A percentile compares a stretch with the other conserved stretches of the same genome.
phyloP scores from a whole-genome alignment of 2,329 filamentous ascomycete genomes.

The Monosporascus sp. region DNA sequence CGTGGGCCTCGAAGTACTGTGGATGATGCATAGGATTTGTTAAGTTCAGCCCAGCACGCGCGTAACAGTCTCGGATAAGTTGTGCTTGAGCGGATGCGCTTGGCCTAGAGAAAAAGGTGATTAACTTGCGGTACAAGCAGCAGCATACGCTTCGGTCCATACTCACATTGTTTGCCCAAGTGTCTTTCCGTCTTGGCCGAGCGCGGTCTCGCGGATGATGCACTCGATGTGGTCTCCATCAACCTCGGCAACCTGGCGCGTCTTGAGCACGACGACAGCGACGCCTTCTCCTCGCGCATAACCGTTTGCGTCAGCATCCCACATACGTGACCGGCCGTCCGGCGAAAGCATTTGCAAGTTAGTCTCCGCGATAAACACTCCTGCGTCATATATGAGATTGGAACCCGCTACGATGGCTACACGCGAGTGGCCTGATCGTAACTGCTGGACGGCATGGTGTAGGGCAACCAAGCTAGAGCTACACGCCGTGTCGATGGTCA shows the following conservation, averaged over 20 bases:
- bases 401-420: not conserved
- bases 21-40: not conserved
- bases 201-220: not conserved
- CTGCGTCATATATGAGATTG: not conserved
- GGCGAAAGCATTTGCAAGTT: not conserved
- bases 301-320: not conserved
- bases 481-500: not conserved
- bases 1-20: not conserved
- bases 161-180: constrained; percentile 32
- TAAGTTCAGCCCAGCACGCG: not conserved
- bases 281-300: constrained; percentile 2
- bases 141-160: too few relatives aligned
- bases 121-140: too few relatives aligned
- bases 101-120: too few relatives aligned
- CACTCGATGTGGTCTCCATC: constrained; percentile 6
- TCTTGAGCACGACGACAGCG: constrained; percentile 34
- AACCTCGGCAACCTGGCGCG: constrained; percentile 32
- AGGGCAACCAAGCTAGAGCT: not conserved
- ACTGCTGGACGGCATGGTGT: not conserved
- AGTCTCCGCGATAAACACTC: not conserved
- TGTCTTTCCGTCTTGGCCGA: constrained; percentile 15
- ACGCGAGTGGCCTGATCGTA: not conserved
- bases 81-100: not conserved
- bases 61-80: not conserved
- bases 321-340: not conserved